Conservation (phyloP, 78 protist species). For the Capsaspora owczarzaki region DNA sequence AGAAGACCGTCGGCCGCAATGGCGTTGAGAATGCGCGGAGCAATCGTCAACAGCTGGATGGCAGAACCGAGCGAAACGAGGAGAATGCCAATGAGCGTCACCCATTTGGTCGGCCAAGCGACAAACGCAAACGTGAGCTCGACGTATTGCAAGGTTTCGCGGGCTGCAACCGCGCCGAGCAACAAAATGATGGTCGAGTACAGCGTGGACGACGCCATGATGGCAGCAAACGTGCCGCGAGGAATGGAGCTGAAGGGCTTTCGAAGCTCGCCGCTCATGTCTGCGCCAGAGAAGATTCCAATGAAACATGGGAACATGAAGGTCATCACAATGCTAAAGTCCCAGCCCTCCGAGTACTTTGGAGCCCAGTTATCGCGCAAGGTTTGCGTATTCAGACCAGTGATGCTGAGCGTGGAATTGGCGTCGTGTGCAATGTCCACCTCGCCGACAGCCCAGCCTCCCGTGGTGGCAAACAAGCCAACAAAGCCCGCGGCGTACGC, state of each 20-base stretch:
- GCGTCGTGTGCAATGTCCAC: background rate
- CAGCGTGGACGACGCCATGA: background rate
- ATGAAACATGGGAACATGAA: constrained; percentile 29
- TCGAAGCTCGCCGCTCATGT: constrained; percentile 45
- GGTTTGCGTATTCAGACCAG: background rate
- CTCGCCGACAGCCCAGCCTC: background rate
- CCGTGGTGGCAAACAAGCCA: constrained; percentile 16
- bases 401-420: background rate
- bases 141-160: background rate
- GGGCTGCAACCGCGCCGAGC: background rate
- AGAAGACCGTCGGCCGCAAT: background rate
- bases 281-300: constrained; percentile 73
- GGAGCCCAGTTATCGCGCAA: constrained; percentile 1
- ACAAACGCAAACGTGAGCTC: background rate
- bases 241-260: constrained; percentile 12
- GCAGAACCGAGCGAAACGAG: constrained; percentile 19
- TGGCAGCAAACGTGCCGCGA: constrained; percentile 11
- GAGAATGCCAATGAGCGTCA: constrained; percentile 2
- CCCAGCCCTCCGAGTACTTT: background rate
- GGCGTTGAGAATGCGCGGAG: constrained; percentile 13
- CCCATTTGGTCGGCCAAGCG: background rate
- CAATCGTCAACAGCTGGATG: constrained; percentile 14
- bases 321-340: constrained; percentile 5
- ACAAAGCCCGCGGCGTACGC: background rate
- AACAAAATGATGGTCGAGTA: background rate